Percentiles rank a stretch among this genome's conserved stretches.
Conservation (phyloP, 345 rosid species). For the Chamaenerion angustifolium region DNA sequence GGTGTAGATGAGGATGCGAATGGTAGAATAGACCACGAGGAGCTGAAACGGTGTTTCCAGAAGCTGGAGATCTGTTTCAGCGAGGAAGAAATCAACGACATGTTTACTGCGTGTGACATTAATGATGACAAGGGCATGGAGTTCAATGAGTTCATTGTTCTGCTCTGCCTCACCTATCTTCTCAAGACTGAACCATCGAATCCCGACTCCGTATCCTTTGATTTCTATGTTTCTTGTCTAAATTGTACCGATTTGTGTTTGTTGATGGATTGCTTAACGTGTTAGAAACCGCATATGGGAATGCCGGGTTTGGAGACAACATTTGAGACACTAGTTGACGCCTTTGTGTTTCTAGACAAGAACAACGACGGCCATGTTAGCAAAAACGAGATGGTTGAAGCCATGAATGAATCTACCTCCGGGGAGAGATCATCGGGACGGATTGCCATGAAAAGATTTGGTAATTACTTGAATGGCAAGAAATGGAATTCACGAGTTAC, state of each 20-base stretch:
- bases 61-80: conserved; percentile 58
- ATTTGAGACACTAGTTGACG: conserved; percentile 69
- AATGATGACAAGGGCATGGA: conserved; percentile 65
- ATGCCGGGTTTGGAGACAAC: conserved; percentile 74
- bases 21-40: conserved; percentile 64
- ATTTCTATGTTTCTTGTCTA: too few relatives aligned
- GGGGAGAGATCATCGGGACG: conserved; percentile 83
- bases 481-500: too few relatives aligned
- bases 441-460: conserved; percentile 89
- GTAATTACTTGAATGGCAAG: conserved; percentile 18
- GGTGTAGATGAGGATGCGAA: conserved; percentile 76
- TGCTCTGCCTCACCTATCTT: conserved; percentile 83
- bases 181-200: conserved; percentile 58
- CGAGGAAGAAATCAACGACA: conserved; percentile 72
- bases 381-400: conserved; percentile 77
- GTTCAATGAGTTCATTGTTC: conserved; percentile 85
- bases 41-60: conserved; percentile 56
- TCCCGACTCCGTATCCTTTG: conserved; percentile 39
- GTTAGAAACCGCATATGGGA: conserved; percentile 50
- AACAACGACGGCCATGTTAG: conserved; percentile 82
- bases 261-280: conserved; percentile 32
- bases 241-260: too few relatives aligned
- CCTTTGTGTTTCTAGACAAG: conserved; percentile 81
- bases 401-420: conserved; percentile 55
- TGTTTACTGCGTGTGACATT: conserved; percentile 73